Conservation (phyloP, 2,329 filamentous ascomycete species). For the Dactylellina sp. region DNA sequence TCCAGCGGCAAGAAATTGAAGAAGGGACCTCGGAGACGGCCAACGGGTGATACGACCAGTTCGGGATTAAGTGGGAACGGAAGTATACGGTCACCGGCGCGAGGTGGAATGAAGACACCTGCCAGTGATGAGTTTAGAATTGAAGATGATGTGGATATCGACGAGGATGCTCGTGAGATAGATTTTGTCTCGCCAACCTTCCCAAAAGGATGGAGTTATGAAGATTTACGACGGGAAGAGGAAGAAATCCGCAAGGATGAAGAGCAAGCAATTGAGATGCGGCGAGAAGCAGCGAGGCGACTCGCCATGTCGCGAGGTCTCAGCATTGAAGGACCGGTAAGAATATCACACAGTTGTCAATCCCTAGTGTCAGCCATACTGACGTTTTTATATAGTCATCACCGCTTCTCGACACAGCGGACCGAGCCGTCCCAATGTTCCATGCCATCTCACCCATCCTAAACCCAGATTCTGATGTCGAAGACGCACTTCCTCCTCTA, state of each 20-base stretch:
- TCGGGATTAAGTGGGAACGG: slow-evolving; percentile 63
- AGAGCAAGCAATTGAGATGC: slow-evolving; percentile 69
- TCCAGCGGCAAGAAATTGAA: slow-evolving; percentile 66
- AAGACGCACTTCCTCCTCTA: slow-evolving; percentile 39
- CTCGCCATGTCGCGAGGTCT: slow-evolving; percentile 70
- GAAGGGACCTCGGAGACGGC: slow-evolving; percentile 64
- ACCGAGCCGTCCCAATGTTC: slow-evolving; percentile 53
- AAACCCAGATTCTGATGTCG: slow-evolving; percentile 29
- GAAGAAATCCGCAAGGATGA: slow-evolving; percentile 69
- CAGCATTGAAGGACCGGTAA: slow-evolving; percentile 52
- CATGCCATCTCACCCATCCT: slow-evolving; percentile 42
- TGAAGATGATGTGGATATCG: slow-evolving; percentile 54
- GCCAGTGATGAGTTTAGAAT: slow-evolving; percentile 35
- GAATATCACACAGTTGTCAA: neutral
- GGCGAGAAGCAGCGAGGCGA: slow-evolving; percentile 69
- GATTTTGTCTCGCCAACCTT: slow-evolving; percentile 57
- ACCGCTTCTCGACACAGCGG: slow-evolving; percentile 49
- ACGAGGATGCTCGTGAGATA: slow-evolving; percentile 59
- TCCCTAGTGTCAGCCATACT: neutral
- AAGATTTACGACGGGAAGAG: slow-evolving; percentile 71
- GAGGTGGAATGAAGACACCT: slow-evolving; percentile 37
- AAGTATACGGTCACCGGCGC: slow-evolving; percentile 48
- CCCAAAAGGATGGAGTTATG: slow-evolving; percentile 65
- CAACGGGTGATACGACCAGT: slow-evolving; percentile 66
- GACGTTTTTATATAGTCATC: slow-evolving; percentile 33